Evolutionary conservation across 169 alveolate genomes (phyloP).

Genomic region (Cystoisospora suis): DNA sequence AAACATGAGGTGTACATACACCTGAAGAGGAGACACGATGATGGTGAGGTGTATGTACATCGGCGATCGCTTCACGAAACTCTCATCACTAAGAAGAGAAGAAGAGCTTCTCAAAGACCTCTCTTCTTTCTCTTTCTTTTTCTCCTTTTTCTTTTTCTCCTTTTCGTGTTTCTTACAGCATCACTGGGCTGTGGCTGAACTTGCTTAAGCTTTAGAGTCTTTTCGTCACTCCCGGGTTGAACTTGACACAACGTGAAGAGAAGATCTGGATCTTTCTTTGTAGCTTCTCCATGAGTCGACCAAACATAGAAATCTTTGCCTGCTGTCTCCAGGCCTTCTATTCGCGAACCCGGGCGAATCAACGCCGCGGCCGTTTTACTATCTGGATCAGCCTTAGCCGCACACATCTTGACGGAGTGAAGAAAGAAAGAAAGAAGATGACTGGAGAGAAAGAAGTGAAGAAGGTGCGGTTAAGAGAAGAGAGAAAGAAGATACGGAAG

Average conservation of each 20-base stretch:
- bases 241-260: slow-evolving; percentile 90
- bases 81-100: too few relatives aligned
- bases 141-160: too few relatives aligned
- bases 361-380: slow-evolving; percentile 24
- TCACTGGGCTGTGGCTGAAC: slow-evolving; percentile 80
- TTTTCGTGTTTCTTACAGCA: background rate
- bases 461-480: background rate
- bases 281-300: slow-evolving; percentile 89
- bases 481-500: background rate
- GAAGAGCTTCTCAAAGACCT: too few relatives aligned
- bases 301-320: slow-evolving; percentile 72
- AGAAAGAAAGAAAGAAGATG: too few relatives aligned
- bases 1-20: too few relatives aligned
- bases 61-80: too few relatives aligned
- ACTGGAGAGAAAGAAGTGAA: too few relatives aligned
- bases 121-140: too few relatives aligned
- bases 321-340: background rate
- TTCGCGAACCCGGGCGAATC: slow-evolving; percentile 11
- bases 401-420: background rate
- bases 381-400: background rate
- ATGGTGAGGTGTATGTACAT: too few relatives aligned
- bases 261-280: slow-evolving; percentile 83
- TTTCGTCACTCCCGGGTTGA: slow-evolving; percentile 85
- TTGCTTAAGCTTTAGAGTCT: slow-evolving; percentile 79
- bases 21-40: too few relatives aligned